Conservation (phyloP, 352 stramenopile genomes). For the Phytopythium delawarense region DNA sequence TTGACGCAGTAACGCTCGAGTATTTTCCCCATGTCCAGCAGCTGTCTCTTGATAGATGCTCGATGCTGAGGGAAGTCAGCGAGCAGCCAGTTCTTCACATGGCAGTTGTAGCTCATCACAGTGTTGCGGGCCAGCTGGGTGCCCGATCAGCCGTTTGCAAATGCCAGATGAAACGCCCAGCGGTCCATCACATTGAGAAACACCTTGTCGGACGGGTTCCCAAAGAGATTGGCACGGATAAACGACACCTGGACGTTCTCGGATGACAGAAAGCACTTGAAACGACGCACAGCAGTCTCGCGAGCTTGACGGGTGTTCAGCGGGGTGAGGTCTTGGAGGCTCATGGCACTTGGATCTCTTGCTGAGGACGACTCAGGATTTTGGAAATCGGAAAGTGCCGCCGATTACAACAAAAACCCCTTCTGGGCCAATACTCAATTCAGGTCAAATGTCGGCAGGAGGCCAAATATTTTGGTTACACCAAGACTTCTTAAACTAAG, state of each 20-base stretch:
- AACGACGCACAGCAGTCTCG: slow-evolving; percentile 10
- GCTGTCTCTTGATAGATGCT: slow-evolving; percentile 8
- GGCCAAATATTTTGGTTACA: neutral
- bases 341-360: slow-evolving; percentile 6
- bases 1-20: slow-evolving; percentile 16
- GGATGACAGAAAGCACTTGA: slow-evolving; percentile 12
- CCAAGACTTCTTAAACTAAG: neutral
- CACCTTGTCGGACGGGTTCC: neutral
- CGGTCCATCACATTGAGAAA: slow-evolving; percentile 15
- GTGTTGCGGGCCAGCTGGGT: slow-evolving; percentile 8
- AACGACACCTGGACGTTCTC: slow-evolving; percentile 17
- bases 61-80: slow-evolving; percentile 10
- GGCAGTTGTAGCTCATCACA: slow-evolving; percentile 14
- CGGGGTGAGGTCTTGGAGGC: slow-evolving; percentile 11
- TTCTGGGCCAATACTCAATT: neutral
- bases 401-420: too few relatives aligned
- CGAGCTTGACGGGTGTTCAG: slow-evolving; percentile 2
- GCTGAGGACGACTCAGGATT: neutral
- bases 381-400: neutral
- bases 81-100: slow-evolving; percentile 17
- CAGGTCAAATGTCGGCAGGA: neutral
- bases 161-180: slow-evolving; percentile 10
- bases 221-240: slow-evolving; percentile 7
- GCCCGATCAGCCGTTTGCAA: neutral
- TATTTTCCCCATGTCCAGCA: slow-evolving; percentile 12